Evolutionary conservation across 1,284 basidiomycete species (phyloP).

Genomic region (Ganoderma sinense): DNA sequence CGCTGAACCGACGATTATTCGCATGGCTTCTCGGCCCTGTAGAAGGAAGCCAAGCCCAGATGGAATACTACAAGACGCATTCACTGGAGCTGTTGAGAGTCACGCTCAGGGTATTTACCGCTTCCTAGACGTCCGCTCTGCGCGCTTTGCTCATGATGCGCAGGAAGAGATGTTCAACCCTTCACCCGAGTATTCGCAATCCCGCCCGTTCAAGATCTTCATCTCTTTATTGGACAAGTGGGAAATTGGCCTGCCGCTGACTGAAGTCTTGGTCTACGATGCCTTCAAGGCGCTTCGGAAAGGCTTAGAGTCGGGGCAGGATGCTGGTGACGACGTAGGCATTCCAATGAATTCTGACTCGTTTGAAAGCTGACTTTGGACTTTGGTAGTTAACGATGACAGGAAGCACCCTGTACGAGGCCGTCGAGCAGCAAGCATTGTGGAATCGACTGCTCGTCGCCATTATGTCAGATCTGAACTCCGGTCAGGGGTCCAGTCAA

Average conservation of each 20-base stretch:
- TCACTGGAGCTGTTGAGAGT: constrained; percentile 72
- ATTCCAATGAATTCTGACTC: constrained; percentile 25
- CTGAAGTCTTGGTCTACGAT: constrained; percentile 82
- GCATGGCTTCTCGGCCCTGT: constrained; percentile 91
- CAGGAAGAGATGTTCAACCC: constrained; percentile 80
- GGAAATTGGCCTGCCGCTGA: constrained; percentile 90
- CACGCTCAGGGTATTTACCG: constrained; percentile 65
- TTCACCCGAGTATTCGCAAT: constrained; percentile 75
- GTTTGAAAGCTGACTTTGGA: background rate
- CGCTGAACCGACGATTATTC: constrained; percentile 92
- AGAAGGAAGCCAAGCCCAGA: constrained; percentile 78
- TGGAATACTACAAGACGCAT: constrained; percentile 73
- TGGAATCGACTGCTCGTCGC: constrained; percentile 82
- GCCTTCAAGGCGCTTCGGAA: constrained; percentile 76
- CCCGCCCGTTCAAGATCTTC: constrained; percentile 94
- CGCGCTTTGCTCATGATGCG: background rate
- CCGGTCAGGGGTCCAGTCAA: constrained; percentile 40
- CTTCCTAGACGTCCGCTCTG: background rate
- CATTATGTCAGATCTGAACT: constrained; percentile 59
- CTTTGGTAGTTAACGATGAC: constrained; percentile 76
- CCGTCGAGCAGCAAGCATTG: constrained; percentile 87
- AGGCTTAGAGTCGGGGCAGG: constrained; percentile 58
- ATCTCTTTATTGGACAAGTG: constrained; percentile 96
- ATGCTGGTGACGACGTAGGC: constrained; percentile 67
- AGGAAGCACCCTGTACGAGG: constrained; percentile 91